Percentiles rank a stretch among this genome's conserved stretches.
Conservation (phyloP, 768 basidiomycete genomes). For the Russula lepida region DNA sequence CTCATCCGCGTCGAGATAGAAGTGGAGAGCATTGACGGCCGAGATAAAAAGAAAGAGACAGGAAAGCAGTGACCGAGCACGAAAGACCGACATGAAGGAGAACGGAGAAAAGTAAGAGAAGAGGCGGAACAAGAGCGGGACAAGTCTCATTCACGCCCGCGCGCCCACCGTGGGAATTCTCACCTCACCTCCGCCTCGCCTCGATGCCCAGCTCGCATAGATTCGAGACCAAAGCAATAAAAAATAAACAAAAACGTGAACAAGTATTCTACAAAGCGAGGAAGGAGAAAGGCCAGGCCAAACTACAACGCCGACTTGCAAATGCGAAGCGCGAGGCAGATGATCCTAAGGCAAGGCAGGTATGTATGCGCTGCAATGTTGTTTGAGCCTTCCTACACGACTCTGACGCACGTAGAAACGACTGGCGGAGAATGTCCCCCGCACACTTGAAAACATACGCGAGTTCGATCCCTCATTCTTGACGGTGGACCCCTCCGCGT, state of each 20-base stretch:
- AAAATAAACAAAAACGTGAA: constrained; percentile 84
- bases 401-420: constrained; percentile 49
- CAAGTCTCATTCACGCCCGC: neutral
- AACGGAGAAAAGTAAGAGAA: neutral
- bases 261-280: constrained; percentile 65
- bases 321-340: constrained; percentile 66
- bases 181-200: neutral
- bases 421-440: constrained; percentile 74
- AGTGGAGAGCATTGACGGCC: constrained; percentile 73
- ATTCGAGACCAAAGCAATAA: constrained; percentile 61
- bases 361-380: constrained; percentile 27
- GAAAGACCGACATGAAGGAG: constrained; percentile 5
- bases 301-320: constrained; percentile 72
- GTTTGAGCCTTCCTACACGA: neutral
- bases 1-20: constrained; percentile 93
- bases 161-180: neutral
- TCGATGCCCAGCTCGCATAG: constrained; percentile 47
- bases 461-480: constrained; percentile 69
- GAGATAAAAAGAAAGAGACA: constrained; percentile 35
- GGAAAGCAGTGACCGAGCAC: constrained; percentile 24
- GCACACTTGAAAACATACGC: constrained; percentile 88
- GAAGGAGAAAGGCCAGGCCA: constrained; percentile 69
- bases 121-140: too few relatives aligned
- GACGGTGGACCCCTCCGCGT: constrained; percentile 37
- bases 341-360: constrained; percentile 74